Evolutionary conservation across 768 basidiomycete species (phyloP), one percentile per base, ranked within the genome.

Genomic region (Phylloporus sp.): DNA sequence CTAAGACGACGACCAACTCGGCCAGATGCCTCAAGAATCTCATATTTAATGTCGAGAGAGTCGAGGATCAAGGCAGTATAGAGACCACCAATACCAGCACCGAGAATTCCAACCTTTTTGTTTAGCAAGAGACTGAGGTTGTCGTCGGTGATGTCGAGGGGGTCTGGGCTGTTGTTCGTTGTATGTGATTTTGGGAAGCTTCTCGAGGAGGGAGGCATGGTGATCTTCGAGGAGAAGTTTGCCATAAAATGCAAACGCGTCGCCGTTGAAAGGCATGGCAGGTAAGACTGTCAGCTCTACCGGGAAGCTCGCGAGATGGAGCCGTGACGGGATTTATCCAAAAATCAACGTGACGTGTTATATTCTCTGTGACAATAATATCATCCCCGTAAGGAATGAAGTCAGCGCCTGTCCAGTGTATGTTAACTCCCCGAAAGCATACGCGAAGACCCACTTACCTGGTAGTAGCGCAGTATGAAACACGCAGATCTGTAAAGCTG

Each of bases 31-130:
- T 79, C 79, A 6, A 79, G 49, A 46, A 79, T 75, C 38, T 76
- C 70, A 55, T 75, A 80, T 5, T 64, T 58, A 56, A 79, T 72
- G 11, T 65, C 70, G 12, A 76, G 67, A 5, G 60, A 62, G 31
- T 79, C 69, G 18, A 80, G 70, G 4, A 80, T 74, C 59, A 80
- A 59, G 3, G 75, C 77, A 3, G 72, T 56, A 53, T 76, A 76
- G 20, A 77, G 63, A 18, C 76, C 75, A 7, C 60, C 63, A 27
- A 57, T 47, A 3, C 63, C 64, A 45, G 59, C 61, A 2, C 59
- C 61, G 5, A 62, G 28, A 23, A 63, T 62, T 10, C 63, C 59
- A 10, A 63, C 57, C 26, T 55, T 64, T 18, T 50, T 2, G 0
- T 18, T 10, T 7, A 34, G 15, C 15, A 45, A 5, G 15, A 45